A percentile compares a stretch with the other conserved stretches of the same genome.
These are phyloP conservation scores for Adansonia digitata DNA, from an alignment of 345 rosid genomes.

Conservation along the genomic window DNA sequence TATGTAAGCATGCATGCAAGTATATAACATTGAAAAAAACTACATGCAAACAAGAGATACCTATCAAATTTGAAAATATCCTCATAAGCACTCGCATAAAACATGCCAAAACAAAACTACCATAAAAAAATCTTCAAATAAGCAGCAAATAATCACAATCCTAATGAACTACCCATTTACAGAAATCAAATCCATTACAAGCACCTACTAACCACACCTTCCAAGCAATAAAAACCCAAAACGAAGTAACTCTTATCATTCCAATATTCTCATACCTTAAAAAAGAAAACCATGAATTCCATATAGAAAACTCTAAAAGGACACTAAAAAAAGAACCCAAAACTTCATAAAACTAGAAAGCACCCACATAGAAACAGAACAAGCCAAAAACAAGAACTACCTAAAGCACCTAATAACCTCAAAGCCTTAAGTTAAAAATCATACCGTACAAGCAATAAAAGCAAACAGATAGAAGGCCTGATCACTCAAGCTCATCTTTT, in stretches of 20 bases:
- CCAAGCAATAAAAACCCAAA: neutral
- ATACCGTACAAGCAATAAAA: constrained; percentile 83
- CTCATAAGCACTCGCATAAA: neutral
- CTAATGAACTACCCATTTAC: neutral
- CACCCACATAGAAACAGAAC: neutral
- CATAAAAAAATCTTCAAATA: neutral
- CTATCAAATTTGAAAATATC: neutral
- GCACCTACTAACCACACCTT: neutral
- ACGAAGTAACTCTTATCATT: neutral
- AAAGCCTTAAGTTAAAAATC: constrained; percentile 7
- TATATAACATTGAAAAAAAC: neutral
- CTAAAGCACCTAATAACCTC: neutral
- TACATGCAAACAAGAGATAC: neutral
- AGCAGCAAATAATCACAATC: too few relatives aligned
- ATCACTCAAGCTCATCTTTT: constrained; percentile 52
- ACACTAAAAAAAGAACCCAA: neutral
- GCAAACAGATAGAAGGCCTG: constrained; percentile 73
- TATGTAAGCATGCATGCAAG: too few relatives aligned
- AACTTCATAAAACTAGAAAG: constrained; percentile 2
- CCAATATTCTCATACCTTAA: neutral
- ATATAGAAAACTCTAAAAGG: neutral
- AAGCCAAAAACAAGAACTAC: neutral
- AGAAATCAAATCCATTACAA: neutral
- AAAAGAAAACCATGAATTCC: neutral
- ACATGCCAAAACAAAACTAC: neutral